Conservation (phyloP, 345 rosid species). For the Lenwebbia sp. region DNA sequence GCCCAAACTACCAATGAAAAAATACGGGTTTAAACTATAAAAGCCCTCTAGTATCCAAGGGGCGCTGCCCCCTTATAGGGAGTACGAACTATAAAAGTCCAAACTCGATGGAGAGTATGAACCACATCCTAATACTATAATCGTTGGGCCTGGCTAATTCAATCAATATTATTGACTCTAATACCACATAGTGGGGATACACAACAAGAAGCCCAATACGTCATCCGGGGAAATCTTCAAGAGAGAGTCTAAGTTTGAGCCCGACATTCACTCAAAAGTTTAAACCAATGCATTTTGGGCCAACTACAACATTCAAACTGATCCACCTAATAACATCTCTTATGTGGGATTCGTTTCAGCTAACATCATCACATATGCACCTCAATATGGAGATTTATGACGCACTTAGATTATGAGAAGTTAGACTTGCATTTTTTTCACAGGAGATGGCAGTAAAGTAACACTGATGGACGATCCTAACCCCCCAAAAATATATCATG, state of each 20-base stretch:
- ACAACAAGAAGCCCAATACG: background rate
- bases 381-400: background rate
- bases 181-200: background rate
- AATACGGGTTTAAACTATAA: too few relatives aligned
- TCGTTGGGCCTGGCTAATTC: background rate
- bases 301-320: background rate
- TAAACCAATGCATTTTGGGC: background rate
- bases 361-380: background rate
- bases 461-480: background rate
- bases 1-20: too few relatives aligned
- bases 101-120: too few relatives aligned
- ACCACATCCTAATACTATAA: background rate
- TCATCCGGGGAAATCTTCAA: rapidly evolving
- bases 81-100: too few relatives aligned
- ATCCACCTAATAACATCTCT: background rate
- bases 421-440: background rate
- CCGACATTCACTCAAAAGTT: too few relatives aligned
- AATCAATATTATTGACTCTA: background rate
- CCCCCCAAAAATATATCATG: background rate
- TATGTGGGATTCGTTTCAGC: background rate
- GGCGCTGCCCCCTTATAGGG: too few relatives aligned
- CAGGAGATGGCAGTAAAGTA: background rate
- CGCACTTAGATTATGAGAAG: background rate
- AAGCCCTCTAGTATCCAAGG: too few relatives aligned
- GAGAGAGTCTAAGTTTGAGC: background rate